phyloP scores from a whole-genome alignment of 345 rosid species.

The Noccaea caerulescens region DNA sequence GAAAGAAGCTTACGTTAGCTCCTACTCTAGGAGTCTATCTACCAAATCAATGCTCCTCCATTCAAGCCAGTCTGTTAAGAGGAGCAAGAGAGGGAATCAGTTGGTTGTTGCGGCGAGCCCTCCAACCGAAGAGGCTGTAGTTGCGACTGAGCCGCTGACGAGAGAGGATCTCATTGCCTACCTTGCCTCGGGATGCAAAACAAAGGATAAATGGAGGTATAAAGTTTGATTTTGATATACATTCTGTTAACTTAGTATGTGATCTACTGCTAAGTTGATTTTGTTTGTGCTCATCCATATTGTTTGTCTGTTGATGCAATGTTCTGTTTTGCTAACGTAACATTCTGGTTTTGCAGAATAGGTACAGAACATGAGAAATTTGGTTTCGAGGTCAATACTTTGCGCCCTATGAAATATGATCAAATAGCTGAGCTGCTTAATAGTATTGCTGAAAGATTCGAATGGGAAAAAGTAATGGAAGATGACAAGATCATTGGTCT shows the following conservation, averaged over 20 bases:
- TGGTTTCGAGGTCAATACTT: slow-evolving; percentile 81
- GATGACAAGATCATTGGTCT: slow-evolving; percentile 86
- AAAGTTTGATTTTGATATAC: not conserved
- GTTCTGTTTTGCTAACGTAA: slow-evolving; percentile 31
- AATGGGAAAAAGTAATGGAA: slow-evolving; percentile 97
- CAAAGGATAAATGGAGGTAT: slow-evolving; percentile 95
- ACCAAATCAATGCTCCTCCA: slow-evolving; percentile 38
- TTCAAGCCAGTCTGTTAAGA: slow-evolving; percentile 36
- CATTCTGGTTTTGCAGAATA: slow-evolving; percentile 62
- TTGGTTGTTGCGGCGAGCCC: slow-evolving; percentile 86
- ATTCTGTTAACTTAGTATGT: not conserved
- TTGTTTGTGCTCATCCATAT: not conserved
- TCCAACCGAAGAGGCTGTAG: slow-evolving; percentile 82
- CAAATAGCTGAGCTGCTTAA: slow-evolving; percentile 91
- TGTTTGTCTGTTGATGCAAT: not conserved
- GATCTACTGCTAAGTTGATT: not conserved
- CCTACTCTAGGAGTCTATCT: slow-evolving; percentile 48
- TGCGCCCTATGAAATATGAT: slow-evolving; percentile 89
- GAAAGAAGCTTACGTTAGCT: slow-evolving; percentile 46
- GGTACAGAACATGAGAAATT: slow-evolving; percentile 99
- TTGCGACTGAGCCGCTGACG: slow-evolving; percentile 78
- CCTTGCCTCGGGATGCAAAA: slow-evolving; percentile 96
- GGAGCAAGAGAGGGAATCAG: slow-evolving; percentile 53
- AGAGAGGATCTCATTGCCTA: slow-evolving; percentile 87
- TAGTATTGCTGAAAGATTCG: slow-evolving; percentile 98